Evolutionary conservation across 306 rosid species (phyloP), one percentile per base, ranked within the genome.

Genomic region (Cucurbita pepo): DNA sequence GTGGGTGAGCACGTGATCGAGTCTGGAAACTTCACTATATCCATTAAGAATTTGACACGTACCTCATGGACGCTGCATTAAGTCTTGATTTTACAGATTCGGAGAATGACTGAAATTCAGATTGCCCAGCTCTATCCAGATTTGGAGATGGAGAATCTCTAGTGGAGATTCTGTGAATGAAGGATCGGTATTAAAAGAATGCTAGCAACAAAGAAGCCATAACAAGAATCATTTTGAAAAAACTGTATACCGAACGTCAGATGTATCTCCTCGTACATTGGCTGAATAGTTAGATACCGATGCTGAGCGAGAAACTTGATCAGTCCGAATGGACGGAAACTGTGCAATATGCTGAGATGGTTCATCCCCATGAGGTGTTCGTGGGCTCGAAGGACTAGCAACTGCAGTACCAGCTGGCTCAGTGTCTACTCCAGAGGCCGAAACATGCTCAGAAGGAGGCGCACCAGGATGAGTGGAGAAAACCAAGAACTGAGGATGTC

Each of bases 31-130:
- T 16, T 58, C 30, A 47, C n/a, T 72, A 25, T 11, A 64, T n/a
- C 65, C 53, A 37, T 37, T 45, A 61, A 12, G 65, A 56, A 36
- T 21, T 10, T 51, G 55, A 56, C 73, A 61, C 75, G 60, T 89
- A 95, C 99, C 85, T 91, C 83, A 47, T 75, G 14, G 99, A 95
- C 82, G 82, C 75, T 0, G 95, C 70, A 82, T 61, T 84, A 53
- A 95, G 77, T 75, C 75, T 91, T 52, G 96, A 84, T 77, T 86
- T 85, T 77, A 95, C 72, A 81, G 96, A 79, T 69, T 95, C 99
- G 0, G 97, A 91, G 76, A 91, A 81, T 75, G 96, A 81, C 69
- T 89, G 91, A 52, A 86, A 67, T 52, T 91, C 98, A n/a, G 97
- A 94, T 38, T 95, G 87, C 45, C 91, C 97, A 69, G 88, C 95